Evolutionary conservation across 306 rosid genomes (phyloP), one percentile per base, ranked within the genome.

Genomic region (Dryas octopetala): DNA sequence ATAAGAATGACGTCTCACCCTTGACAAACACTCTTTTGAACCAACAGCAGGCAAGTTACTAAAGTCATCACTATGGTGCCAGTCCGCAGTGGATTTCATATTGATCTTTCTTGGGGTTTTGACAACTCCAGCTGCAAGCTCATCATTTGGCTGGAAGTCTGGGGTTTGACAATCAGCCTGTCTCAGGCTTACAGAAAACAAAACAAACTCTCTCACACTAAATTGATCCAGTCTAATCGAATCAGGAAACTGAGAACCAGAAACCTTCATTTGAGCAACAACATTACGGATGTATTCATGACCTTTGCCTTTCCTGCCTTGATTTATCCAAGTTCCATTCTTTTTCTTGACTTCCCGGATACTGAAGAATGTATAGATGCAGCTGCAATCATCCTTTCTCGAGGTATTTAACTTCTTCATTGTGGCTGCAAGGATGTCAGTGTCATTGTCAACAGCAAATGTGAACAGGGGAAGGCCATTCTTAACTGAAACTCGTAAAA

Each of bases 221-320:
- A 83, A 74, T 51, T 83, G 80, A 66, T 81, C 79, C 69, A 81
- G 79, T 59, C 83, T 68, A 46, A 72, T 59, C 57, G 85, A 80
- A 83, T 69, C 80, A 78, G 82, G 78, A 74, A 53, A 69, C 74
- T 73, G 88, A 23, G 88, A 79, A 74, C 83, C 88, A 58, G 97
- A 88, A 75, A 89, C 93, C 83, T 83, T 90, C 99, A 96, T 89
- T 71, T 92, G 98, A 57, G 98, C 98, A 75, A 95, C 79, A 66
- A 83, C 87, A 68, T 89, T 88, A 74, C 69, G 88, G 78, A 84
- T 66, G 55, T 89, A 96, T 66, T 90, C 93, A 66, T 76, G 82
- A 85, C 84, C 89, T 78, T 89, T 90, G 82, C 88, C 85, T 82
- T 82, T 91, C 54, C 89, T 78, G 16, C 88, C 89, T 78, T 94